These are phyloP conservation scores for Gymnopilus junonius DNA, from an alignment of 768 basidiomycete genomes.

Conservation along the genomic window DNA sequence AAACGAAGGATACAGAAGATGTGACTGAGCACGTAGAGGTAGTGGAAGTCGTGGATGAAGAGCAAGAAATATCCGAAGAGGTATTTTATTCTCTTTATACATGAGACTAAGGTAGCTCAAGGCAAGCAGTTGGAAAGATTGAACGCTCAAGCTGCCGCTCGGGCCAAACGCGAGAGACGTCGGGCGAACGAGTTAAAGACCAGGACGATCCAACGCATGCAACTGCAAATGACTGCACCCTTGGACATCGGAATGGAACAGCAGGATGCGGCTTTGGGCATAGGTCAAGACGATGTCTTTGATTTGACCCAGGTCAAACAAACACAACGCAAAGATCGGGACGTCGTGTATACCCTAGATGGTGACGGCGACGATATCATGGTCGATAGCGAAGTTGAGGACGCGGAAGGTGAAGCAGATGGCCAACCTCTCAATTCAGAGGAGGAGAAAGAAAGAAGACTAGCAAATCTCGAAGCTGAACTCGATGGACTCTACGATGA, in stretches of 20 bases:
- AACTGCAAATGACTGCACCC: constrained; percentile 97
- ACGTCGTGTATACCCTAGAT: constrained; percentile 36
- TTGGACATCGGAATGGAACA: constrained; percentile 93
- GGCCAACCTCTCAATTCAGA: constrained; percentile 56
- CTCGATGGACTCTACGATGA: constrained; percentile 88
- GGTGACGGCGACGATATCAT: constrained; percentile 51
- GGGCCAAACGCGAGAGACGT: constrained; percentile 79
- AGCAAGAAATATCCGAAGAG: constrained; percentile 89
- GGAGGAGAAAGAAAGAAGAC: constrained; percentile 69
- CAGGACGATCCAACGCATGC: constrained; percentile 91
- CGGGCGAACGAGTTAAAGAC: constrained; percentile 87
- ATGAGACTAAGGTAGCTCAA: constrained; percentile 6
- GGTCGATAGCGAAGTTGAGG: constrained; percentile 34
- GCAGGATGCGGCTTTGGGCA: constrained; percentile 69
- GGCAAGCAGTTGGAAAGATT: constrained; percentile 75
- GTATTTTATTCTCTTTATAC: constrained; percentile 42
- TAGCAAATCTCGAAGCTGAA: constrained; percentile 76
- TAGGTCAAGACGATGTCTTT: constrained; percentile 87
- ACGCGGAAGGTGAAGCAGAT: constrained; percentile 37
- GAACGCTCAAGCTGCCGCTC: constrained; percentile 74
- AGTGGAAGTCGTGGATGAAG: constrained; percentile 77
- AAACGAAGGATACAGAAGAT: constrained; percentile 74
- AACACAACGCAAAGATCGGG: constrained; percentile 35
- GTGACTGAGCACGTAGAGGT: constrained; percentile 73
- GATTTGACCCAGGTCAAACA: constrained; percentile 72